Percentiles rank a stretch among this genome's conserved stretches.
These are phyloP conservation scores for Pluteus cervinus DNA, from an alignment of 768 basidiomycete genomes.

Conservation along the genomic window DNA sequence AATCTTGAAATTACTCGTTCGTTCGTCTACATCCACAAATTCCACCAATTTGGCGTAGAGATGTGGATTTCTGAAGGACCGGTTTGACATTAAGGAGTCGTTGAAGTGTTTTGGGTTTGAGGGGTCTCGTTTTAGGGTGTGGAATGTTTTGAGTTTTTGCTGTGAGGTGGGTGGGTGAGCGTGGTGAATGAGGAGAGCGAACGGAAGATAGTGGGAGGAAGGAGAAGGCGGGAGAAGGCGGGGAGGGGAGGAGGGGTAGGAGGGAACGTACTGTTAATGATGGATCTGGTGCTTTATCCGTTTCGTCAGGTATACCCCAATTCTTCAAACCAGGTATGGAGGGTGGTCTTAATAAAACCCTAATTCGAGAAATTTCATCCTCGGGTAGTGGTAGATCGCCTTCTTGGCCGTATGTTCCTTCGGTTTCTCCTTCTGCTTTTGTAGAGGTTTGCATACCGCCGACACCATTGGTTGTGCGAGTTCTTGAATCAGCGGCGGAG, in stretches of 20 bases:
- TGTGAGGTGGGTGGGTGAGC: slow-evolving; percentile 21
- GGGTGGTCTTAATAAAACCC: slow-evolving; percentile 54
- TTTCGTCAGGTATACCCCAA: slow-evolving; percentile 72
- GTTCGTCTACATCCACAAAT: slow-evolving; percentile 88
- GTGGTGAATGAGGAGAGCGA: background rate
- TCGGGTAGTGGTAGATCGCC: slow-evolving; percentile 16
- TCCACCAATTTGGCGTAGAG: slow-evolving; percentile 95
- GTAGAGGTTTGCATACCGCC: no score
- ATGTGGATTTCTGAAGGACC: slow-evolving; percentile 93
- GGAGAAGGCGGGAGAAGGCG: background rate
- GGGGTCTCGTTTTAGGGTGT: slow-evolving; percentile 59
- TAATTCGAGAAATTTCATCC: slow-evolving; percentile 50
- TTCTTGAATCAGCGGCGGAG: no score
- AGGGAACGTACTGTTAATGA: slow-evolving; percentile 45
- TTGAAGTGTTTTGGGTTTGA: slow-evolving; percentile 83
- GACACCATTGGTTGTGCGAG: no score
- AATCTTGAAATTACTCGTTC: slow-evolving; percentile 73
- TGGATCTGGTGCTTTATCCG: slow-evolving; percentile 52
- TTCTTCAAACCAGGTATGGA: slow-evolving; percentile 58
- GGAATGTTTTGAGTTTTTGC: slow-evolving; percentile 81
- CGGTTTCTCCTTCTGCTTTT: no score
- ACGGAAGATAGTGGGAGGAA: background rate
- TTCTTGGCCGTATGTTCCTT: slow-evolving; percentile 14
- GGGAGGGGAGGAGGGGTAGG: background rate
- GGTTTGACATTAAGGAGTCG: slow-evolving; percentile 88